Percentiles rank a stretch among this genome's conserved stretches.
Conservation (phyloP, 2,329 filamentous ascomycete species). For the Arthrobotrys entomopaga region DNA sequence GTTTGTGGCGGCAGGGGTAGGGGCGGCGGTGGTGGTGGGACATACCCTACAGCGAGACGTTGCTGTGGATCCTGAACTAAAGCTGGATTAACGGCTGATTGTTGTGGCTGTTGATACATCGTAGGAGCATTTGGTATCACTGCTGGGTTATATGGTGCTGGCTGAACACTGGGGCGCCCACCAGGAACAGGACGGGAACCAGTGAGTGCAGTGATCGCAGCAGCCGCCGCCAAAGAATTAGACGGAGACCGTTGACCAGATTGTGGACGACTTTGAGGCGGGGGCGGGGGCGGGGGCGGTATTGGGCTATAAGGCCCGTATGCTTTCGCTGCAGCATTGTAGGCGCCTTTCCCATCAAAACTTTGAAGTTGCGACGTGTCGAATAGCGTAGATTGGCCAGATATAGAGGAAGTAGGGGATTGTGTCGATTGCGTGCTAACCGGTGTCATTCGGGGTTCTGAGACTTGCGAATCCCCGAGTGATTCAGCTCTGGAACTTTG, state of each 20-base stretch:
- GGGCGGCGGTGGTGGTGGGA: conserved; percentile 56
- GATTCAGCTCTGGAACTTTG: conserved; percentile 62
- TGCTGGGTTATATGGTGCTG: conserved; percentile 37
- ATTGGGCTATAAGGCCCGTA: conserved; percentile 67
- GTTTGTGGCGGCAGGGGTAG: conserved; percentile 59
- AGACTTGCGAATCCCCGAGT: conserved; percentile 38
- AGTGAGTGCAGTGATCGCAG: conserved; percentile 70
- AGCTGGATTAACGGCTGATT: conserved; percentile 60
- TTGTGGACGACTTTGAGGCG: conserved; percentile 30
- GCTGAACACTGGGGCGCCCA: conserved; percentile 60
- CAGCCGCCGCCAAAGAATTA: conserved; percentile 67
- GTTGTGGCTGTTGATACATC: conserved; percentile 59
- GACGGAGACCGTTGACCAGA: conserved; percentile 61
- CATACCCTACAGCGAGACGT: conserved; percentile 60
- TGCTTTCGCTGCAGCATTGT: conserved; percentile 64
- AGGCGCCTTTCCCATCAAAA: conserved; percentile 44
- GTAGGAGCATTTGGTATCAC: conserved; percentile 20
- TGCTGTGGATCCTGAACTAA: conserved; percentile 57
- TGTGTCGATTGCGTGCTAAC: conserved; percentile 27
- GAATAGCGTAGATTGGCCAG: conserved; percentile 60
- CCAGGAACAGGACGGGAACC: conserved; percentile 61
- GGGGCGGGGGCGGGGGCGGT: conserved; percentile 59
- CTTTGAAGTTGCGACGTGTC: conserved; percentile 59
- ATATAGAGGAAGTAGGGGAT: conserved; percentile 38
- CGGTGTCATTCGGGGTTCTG: conserved; percentile 59